Conservation (phyloP, 1,284 basidiomycete species). For the Lentinus polychrous region DNA sequence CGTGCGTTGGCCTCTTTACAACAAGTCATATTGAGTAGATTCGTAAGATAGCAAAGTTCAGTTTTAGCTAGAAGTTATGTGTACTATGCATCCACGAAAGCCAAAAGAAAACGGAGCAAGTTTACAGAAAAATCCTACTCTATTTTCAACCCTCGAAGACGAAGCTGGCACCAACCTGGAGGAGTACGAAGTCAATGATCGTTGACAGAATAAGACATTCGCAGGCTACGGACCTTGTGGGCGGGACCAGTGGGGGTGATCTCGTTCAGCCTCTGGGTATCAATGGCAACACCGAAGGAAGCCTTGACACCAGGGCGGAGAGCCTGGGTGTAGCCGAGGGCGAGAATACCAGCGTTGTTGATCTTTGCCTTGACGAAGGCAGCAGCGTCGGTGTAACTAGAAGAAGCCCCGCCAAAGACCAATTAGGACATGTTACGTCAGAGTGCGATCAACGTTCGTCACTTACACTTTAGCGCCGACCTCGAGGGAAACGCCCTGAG, state of each 20-base stretch:
- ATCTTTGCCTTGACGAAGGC: constrained; percentile 99
- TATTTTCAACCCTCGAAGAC: constrained; percentile 58
- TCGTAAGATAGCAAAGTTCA: background rate
- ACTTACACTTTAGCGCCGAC: constrained; percentile 93
- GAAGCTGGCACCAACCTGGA: constrained; percentile 64
- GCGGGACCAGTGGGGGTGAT: constrained; percentile 51
- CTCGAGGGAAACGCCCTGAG: constrained; percentile 86
- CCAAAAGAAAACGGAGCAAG: background rate
- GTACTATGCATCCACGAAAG: background rate
- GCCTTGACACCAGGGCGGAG: constrained; percentile 96
- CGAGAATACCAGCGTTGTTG: constrained; percentile 91
- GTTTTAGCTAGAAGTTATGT: background rate
- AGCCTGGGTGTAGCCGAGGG: constrained; percentile 86
- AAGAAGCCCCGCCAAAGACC: too few species aligned
- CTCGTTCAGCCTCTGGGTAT: constrained; percentile 85
- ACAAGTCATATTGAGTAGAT: background rate
- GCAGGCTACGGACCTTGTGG: constrained; percentile 56
- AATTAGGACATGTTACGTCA: background rate
- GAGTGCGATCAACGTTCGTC: background rate
- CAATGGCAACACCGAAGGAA: constrained; percentile 87
- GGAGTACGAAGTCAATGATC: background rate
- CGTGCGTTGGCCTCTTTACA: too few species aligned
- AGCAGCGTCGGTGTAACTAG: constrained; percentile 78
- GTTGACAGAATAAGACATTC: background rate
- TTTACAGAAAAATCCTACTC: background rate